phyloP scores from a whole-genome alignment of 169 alveolate species.

The Blepharisma undulans region DNA sequence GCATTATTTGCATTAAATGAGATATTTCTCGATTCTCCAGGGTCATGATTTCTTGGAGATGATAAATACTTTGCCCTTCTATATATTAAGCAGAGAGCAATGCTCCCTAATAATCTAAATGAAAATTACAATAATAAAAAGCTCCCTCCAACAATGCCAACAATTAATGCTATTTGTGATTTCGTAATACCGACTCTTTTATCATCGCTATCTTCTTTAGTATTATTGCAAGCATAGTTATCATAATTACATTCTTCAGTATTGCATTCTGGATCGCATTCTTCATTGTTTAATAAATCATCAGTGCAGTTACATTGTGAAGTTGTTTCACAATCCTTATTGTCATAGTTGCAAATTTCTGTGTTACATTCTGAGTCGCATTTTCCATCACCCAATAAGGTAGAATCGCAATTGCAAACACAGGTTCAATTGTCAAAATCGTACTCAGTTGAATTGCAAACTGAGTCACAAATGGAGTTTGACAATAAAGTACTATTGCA shows the following conservation, averaged over 20 bases:
- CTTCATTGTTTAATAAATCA: not conserved
- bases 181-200: not conserved
- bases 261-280: not conserved
- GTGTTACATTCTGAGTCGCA: constrained; percentile 13
- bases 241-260: not conserved
- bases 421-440: not conserved
- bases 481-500: not conserved
- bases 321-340: not conserved
- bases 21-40: not conserved
- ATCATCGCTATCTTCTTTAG: not conserved
- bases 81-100: not conserved
- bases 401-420: not conserved
- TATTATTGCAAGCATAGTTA: not conserved
- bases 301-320: not conserved
- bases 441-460: not conserved
- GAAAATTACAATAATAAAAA: not conserved
- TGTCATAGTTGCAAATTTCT: not conserved
- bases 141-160: not conserved
- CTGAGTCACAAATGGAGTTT: not conserved
- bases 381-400: not conserved
- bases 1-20: not conserved
- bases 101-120: not conserved
- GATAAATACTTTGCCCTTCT: not conserved
- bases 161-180: not conserved
- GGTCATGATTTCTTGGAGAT: not conserved